Evolutionary conservation across 108 stramenopile species (phyloP), one percentile per base, ranked within the genome.

Genomic region (Cyclotella baltica): DNA sequence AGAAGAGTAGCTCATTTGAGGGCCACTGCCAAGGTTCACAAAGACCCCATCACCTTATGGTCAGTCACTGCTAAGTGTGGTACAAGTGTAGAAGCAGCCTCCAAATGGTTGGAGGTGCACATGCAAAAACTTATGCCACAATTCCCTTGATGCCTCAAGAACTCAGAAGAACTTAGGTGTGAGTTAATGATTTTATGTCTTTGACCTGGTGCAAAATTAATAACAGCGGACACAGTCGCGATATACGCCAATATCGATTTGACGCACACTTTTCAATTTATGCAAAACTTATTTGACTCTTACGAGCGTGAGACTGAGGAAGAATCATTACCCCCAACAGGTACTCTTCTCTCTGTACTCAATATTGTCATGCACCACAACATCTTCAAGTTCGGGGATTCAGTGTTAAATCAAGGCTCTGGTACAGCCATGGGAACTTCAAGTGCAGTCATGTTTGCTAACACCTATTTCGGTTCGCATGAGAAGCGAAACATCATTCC

Each of bases 11-110:
- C 40, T 13, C 40, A 8, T 11, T 43, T 43, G 10, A 8, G 46
- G n/a, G 61, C 62, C 31, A 72, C 71, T 33, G 71, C 71, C 34
- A 72, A 72, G 48, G 62, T 72, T 58, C 71, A 72, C 46, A 72
- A 72, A 22, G 4, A 3, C 16, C 57, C 27, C 1, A 3, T 28
- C 15, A 34, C 23, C 1, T 27, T 63, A 1, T 0, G 71, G 18
- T 58, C 71, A 22, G 33, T 72, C 29, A 37, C 33, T 29, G 62
- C 43, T 1, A 72, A 61, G 61, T 59, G 57, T 25, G 71, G 71
- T 23, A 72, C 61, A 43, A 23, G 18, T 1, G 29, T 34, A 30
- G 40, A 72, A 31, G 30, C 40, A 6, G 30, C 48, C 2, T 47
- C 43, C 27, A 72, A 72, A 46, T 72, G 71, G 71, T 31, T 72